These are phyloP conservation scores for Carpinus fangiana DNA, from an alignment of 306 rosid species.

Conservation along the genomic window DNA sequence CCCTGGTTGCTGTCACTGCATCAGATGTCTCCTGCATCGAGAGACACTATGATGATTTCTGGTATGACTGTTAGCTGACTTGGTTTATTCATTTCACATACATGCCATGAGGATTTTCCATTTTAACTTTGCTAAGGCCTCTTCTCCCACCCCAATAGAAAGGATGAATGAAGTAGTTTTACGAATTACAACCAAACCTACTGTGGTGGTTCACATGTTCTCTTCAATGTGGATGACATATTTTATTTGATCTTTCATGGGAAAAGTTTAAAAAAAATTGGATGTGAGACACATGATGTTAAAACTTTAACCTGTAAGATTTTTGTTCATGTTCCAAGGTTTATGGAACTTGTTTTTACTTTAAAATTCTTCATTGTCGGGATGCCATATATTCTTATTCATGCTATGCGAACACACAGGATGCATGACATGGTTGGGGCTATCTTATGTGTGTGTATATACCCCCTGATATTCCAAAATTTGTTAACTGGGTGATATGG, in stretches of 20 bases:
- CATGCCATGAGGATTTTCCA: not conserved
- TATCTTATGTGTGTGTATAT: not conserved
- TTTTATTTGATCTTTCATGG: not conserved
- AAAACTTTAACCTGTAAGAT: not conserved
- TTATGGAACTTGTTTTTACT: not conserved
- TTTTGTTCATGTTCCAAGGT: not conserved
- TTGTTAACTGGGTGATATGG: not conserved
- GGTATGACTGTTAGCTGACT: conserved; percentile 41
- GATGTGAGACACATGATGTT: not conserved
- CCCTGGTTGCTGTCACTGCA: conserved; percentile 89
- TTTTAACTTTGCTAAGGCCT: not conserved
- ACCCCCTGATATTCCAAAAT: not conserved
- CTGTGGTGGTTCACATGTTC: not conserved
- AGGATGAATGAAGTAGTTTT: not conserved
- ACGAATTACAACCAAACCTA: not conserved
- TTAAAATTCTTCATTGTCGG: not conserved
- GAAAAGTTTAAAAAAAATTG: not conserved
- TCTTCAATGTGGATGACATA: not conserved
- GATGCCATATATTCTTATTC: not conserved
- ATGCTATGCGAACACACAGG: not conserved
- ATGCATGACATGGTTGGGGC: not conserved
- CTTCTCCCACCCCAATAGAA: not conserved
- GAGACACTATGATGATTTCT: conserved; percentile 84
- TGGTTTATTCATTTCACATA: conserved; percentile 4
- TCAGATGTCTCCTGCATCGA: conserved; percentile 91